Conservation (phyloP, 345 rosid genomes). For the Eucalyptus coolabah region DNA sequence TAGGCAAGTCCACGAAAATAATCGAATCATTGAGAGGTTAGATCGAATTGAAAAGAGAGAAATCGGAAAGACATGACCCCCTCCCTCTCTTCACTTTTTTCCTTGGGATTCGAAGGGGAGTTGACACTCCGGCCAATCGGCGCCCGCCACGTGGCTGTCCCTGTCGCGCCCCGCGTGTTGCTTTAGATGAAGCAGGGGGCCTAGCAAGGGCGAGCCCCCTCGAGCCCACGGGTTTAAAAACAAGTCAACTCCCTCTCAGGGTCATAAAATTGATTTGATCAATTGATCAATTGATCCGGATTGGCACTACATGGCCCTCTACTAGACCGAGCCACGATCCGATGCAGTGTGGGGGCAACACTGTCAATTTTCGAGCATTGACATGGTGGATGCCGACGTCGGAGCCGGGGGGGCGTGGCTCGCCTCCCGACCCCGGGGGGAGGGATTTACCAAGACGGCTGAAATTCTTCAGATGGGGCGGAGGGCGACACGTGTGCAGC, state of each 20-base stretch:
- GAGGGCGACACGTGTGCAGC: not conserved
- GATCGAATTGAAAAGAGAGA: not conserved
- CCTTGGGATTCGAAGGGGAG: not conserved
- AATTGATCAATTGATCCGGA: not conserved
- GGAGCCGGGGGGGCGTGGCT: not conserved
- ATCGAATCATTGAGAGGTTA: not conserved
- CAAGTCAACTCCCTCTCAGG: not conserved
- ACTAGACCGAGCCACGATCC: not conserved
- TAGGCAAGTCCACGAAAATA: not conserved
- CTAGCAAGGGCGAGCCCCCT: too few species aligned
- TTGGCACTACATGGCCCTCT: not conserved
- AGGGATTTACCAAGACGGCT: slow-evolving; percentile 3
- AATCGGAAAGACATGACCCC: not conserved
- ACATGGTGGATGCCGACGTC: slow-evolving; percentile 6
- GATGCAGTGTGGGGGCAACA: not conserved
- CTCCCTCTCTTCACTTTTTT: not conserved
- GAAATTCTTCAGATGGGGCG: not conserved
- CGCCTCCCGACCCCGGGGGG: not conserved
- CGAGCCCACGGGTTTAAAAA: not conserved
- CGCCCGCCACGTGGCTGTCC: not conserved
- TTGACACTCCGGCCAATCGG: not conserved
- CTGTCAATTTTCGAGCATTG: not conserved
- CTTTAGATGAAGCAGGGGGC: not conserved
- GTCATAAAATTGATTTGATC: too few species aligned
- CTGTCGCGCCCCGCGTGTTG: not conserved